These are phyloP conservation scores for Beta vulgaris DNA, from an alignment of 148 eudicot genomes.

Conservation along the genomic window DNA sequence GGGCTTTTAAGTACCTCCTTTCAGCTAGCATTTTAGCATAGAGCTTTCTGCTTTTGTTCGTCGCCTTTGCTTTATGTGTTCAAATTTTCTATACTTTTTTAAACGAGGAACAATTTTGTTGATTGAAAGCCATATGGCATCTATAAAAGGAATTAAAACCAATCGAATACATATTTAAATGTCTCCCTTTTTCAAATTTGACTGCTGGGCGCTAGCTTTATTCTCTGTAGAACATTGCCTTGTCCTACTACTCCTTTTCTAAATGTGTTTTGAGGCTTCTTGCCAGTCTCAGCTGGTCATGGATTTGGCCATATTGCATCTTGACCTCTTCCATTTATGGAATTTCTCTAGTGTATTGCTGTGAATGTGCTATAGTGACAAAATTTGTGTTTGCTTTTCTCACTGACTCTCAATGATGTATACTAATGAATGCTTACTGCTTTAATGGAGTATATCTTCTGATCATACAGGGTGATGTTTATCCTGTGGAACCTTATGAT, in stretches of 20 bases:
- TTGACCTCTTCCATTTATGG: neutral
- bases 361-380: neutral
- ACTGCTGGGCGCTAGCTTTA: neutral
- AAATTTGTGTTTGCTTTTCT: neutral
- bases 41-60: too few relatives aligned
- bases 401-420: neutral
- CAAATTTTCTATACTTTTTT: too few relatives aligned
- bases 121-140: too few relatives aligned
- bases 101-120: too few relatives aligned
- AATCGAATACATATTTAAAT: too few relatives aligned
- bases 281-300: neutral
- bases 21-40: too few relatives aligned
- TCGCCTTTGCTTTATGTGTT: too few relatives aligned
- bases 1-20: too few relatives aligned
- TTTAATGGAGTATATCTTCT: neutral
- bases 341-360: neutral
- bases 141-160: too few relatives aligned
- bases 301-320: neutral
- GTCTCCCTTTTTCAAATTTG: neutral
- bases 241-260: neutral
- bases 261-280: neutral
- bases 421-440: neutral
- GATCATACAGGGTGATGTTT: conserved; percentile 50
- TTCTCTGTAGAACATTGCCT: neutral
- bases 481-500: conserved; percentile 50